Evolutionary conservation across 2,329 filamentous ascomycete genomes (phyloP), one percentile per base, ranked within the genome.

Genomic region (Colletotrichum cereale): DNA sequence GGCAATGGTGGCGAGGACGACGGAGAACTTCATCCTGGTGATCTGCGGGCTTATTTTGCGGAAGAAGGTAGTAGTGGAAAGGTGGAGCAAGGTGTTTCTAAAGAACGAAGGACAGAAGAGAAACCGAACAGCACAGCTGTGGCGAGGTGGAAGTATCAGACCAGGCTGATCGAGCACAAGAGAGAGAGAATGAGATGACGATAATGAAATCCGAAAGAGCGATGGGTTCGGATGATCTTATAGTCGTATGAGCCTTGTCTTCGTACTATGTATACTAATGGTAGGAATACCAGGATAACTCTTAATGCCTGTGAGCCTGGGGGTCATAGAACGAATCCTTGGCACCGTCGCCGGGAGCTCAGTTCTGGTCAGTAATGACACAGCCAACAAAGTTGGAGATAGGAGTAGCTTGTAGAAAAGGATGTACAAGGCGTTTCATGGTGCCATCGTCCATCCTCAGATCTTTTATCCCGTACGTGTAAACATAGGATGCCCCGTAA

Each of bases 11-110:
- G 74, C 74, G 24, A 80, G 71, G 65, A 80, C 64, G 16, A 77
- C 62, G 21, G 79, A 78, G 78, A 82, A 82, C 74, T 79, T 80
- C 81, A 82, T 80, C 16, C 75, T 74, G 74, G 10, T n/a, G 50
- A 18, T 60, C 38, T 10, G 26, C n/a, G 21, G 48, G 31, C 29
- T 58, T 48, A 8, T 26, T 48, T 31, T 29, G 40, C 31, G 47
- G 58, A 26, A 57, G 31, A 48, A 38, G 38, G 26, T 58, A 60
- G 74, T 71, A 73, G 60, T 76, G 70, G 29, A 55, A 56, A 47
- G 61, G 34, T 50, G 21, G 31, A 64, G 40, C 38, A 55, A 38
- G 38, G 34, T n/a, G 53, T 14, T 64, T 65, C n/a, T 61, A n/a
- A 34, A 47, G 63, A 66, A 55, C 48, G 61, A 72, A 47, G 58